Evolutionary conservation across 176 grass and related monocot species (phyloP).

Genomic region (Echinochloa phyllopogon): DNA sequence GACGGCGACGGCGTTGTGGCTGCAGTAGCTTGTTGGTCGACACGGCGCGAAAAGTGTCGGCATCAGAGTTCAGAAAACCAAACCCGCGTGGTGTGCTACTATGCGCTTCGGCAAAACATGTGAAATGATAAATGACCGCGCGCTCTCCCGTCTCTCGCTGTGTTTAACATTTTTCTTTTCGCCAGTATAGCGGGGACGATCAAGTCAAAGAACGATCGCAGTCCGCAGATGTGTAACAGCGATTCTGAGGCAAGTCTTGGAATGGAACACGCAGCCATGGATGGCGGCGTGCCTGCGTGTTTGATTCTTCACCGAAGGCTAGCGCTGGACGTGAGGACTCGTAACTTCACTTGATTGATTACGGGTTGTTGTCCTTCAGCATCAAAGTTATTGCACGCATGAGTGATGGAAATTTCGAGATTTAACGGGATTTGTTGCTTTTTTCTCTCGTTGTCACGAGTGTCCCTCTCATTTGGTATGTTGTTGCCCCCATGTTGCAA

Average conservation of each 20-base stretch:
- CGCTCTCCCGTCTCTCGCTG: neutral
- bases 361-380: too few relatives aligned
- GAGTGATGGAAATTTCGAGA: too few relatives aligned
- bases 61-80: neutral
- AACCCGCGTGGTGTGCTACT: neutral
- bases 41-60: neutral
- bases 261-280: neutral
- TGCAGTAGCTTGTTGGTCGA: too few relatives aligned
- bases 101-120: neutral
- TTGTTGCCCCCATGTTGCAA: too few relatives aligned
- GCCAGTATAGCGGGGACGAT: neutral
- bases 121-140: neutral
- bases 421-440: too few relatives aligned
- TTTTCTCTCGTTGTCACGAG: too few relatives aligned
- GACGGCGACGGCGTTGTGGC: neutral
- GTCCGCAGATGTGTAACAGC: neutral
- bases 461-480: too few relatives aligned
- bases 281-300: neutral
- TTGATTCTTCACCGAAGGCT: too few relatives aligned
- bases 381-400: too few relatives aligned
- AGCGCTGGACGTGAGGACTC: too few relatives aligned
- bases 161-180: neutral
- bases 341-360: too few relatives aligned
- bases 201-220: neutral
- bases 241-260: neutral